Evolutionary conservation across 371 early-diverging fungal genomes (phyloP).

Genomic region (Rhizopus delemar): DNA sequence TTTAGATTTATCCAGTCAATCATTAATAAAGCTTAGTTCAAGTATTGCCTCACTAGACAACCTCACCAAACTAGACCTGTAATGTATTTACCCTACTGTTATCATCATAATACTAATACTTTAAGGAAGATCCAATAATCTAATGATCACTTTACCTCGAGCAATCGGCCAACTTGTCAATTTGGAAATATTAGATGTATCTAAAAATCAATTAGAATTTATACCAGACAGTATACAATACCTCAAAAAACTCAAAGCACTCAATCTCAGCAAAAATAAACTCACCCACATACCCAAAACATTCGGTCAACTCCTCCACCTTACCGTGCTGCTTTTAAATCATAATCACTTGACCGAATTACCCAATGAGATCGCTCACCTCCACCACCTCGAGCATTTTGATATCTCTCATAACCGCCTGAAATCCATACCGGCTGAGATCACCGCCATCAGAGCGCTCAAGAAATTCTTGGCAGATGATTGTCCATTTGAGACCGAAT

Average conservation of each 20-base stretch:
- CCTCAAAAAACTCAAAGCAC: conserved; percentile 30
- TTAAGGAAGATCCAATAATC: conserved; percentile 37
- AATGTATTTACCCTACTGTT: conserved; percentile 8
- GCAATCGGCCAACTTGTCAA: conserved; percentile 40
- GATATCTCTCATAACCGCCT: conserved; percentile 72
- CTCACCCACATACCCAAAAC: conserved; percentile 63
- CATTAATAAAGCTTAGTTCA: conserved; percentile 41
- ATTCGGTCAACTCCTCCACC: conserved; percentile 60
- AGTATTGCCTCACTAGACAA: conserved; percentile 42
- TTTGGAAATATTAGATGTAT: conserved; percentile 32
- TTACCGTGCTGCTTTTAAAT: conserved; percentile 58
- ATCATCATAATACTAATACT: neutral
- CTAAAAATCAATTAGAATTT: conserved; percentile 39
- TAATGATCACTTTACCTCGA: conserved; percentile 43
- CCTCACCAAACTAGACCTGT: conserved; percentile 45
- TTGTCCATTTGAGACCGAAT: conserved; percentile 47
- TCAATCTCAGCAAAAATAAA: conserved; percentile 58
- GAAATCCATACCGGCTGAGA: conserved; percentile 39
- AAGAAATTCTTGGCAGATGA: conserved; percentile 57
- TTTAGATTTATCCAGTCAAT: conserved; percentile 39
- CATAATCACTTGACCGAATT: conserved; percentile 58
- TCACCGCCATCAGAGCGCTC: conserved; percentile 55
- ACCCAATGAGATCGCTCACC: conserved; percentile 53
- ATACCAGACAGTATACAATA: conserved; percentile 39
- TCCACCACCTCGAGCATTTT: conserved; percentile 60